Evolutionary conservation across 2,329 filamentous ascomycete genomes (phyloP), one percentile per base, ranked within the genome.

Genomic region (Hypomyces perniciosus): DNA sequence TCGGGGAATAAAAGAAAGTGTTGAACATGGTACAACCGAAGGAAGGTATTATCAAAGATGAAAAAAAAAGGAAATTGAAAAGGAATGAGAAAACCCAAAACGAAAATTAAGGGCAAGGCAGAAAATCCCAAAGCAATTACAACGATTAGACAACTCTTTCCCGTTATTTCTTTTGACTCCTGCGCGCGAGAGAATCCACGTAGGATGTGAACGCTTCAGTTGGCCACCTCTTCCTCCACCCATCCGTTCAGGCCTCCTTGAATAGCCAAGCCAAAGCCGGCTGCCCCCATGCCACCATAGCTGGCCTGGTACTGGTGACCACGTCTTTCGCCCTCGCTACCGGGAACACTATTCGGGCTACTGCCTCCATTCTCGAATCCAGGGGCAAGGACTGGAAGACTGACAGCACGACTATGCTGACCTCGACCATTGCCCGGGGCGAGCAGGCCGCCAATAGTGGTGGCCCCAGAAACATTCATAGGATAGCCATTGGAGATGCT

Each of bases 401-500:
- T 96, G 53, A 96, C 90, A 33, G 93, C 90, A 35, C 93, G 85
- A 63, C 83, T 92, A 68, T 85, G 82, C 56, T 80, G 79, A 31
- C 77, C 73, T 33, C 82, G 77, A 10, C 72, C 66, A 49, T 81
- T 84, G 46, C 81, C 82, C 2, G 88, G 88, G 3, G 88, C 86
- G 46, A 93, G 78, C 35, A 95, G 79, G 6, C 88, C 86, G 40
- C 86, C 86, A 54, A 91, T 85, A 1, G 84, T 88, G 2, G 85
- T 84, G 2, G 86, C 74, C 34, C 78, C 80, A 27, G 78, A 76
- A 3, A 71, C 68, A 59, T 75, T 79, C 35, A 72, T 73, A 40
- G 79, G 68, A 57, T 79, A 85, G 44, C 83, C 82, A 54, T 84
- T 86, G 30, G 77, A 83, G 58, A 84, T 83, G 66, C 80, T 83